Conservation (phyloP, 352 stramenopile species). For the Phytophthora multivora region DNA sequence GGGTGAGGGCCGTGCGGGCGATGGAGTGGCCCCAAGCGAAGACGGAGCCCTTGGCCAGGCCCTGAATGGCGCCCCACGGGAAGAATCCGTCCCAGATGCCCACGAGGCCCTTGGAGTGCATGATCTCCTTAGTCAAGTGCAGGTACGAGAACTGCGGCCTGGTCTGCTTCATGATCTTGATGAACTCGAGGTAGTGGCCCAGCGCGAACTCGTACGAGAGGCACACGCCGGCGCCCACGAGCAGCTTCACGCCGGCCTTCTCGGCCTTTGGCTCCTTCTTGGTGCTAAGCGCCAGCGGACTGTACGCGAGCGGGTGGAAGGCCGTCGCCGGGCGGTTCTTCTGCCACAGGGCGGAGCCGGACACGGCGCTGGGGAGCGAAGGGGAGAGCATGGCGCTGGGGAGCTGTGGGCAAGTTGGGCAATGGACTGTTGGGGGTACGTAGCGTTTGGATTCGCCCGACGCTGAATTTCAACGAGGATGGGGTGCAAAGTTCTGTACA, state of each 20-base stretch:
- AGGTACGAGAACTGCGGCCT: conserved; percentile 81
- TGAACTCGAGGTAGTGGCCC: conserved; percentile 93
- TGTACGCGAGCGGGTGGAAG: conserved; percentile 27
- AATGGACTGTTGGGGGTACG: conserved; percentile 25
- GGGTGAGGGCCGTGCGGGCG: conserved; percentile 56
- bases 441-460: conserved; percentile 24
- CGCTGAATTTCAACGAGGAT: conserved; percentile 24
- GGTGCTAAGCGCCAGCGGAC: conserved; percentile 23
- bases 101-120: conserved; percentile 84
- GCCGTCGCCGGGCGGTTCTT: conserved; percentile 6
- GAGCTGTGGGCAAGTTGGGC: conserved; percentile 16
- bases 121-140: conserved; percentile 83
- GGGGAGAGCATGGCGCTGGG: conserved; percentile 12
- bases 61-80: conserved; percentile 92
- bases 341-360: conserved; percentile 18
- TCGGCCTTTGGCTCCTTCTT: conserved; percentile 43
- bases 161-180: conserved; percentile 95
- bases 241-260: conserved; percentile 75
- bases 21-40: conserved; percentile 91
- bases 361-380: conserved; percentile 19
- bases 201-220: conserved; percentile 88
- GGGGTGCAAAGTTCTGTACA: neutral
- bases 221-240: conserved; percentile 86
- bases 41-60: conserved; percentile 89
- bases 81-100: conserved; percentile 95